Percentiles rank a stretch among this genome's conserved stretches.
These are phyloP conservation scores for Lojkania enalia DNA, from an alignment of 2,329 filamentous ascomycete species.

Conservation along the genomic window DNA sequence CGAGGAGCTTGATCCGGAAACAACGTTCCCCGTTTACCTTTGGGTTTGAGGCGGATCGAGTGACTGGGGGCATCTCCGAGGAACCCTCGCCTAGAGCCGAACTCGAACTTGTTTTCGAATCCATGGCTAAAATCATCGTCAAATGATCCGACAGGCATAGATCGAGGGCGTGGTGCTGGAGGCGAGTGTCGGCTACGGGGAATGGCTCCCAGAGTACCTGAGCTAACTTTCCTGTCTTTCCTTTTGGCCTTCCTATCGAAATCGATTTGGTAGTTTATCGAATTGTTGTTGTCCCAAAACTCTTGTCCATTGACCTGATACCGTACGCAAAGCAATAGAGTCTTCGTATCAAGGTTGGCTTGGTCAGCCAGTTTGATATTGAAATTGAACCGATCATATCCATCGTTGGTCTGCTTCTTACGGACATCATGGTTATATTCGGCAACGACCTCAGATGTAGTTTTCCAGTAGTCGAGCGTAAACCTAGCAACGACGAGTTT, in stretches of 20 bases:
- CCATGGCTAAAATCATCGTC: slow-evolving; percentile 72
- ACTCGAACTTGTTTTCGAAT: slow-evolving; percentile 53
- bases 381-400: slow-evolving; percentile 89
- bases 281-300: slow-evolving; percentile 92
- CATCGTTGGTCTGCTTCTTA: slow-evolving; percentile 64
- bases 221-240: slow-evolving; percentile 49
- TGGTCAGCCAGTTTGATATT: slow-evolving; percentile 90
- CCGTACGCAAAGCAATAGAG: slow-evolving; percentile 86
- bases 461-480: slow-evolving; percentile 98
- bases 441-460: slow-evolving; percentile 89
- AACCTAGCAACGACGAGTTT: slow-evolving; percentile 91
- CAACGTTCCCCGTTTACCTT: slow-evolving; percentile 60
- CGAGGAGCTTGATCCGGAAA: slow-evolving; percentile 60
- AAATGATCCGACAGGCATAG: slow-evolving; percentile 55
- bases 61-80: slow-evolving; percentile 63
- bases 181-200: slow-evolving; percentile 54
- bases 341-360: slow-evolving; percentile 89
- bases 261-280: slow-evolving; percentile 89
- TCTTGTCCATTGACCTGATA: slow-evolving; percentile 84
- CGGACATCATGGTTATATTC: slow-evolving; percentile 82
- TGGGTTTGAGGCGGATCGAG: slow-evolving; percentile 70
- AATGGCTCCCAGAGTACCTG: slow-evolving; percentile 56
- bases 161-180: slow-evolving; percentile 52
- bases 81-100: slow-evolving; percentile 45
- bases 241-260: slow-evolving; percentile 78